Base-by-base conservation (phyloP, 2,329 filamentous ascomycete genomes). In the Fusarium sp. region DNA sequence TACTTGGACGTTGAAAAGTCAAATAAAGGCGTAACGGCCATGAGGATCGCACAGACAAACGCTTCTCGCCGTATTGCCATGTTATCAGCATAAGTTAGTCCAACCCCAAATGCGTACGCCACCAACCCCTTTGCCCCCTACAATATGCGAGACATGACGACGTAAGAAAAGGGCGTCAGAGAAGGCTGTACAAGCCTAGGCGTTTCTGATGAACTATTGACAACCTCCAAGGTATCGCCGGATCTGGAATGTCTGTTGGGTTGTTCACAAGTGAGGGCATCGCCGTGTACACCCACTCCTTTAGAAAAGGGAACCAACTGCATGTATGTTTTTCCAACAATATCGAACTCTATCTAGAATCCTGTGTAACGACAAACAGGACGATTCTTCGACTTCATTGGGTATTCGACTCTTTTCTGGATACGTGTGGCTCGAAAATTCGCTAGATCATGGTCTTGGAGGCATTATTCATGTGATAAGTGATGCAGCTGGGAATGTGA, bases 201-300 rank as follows among this genome's bases (percentile, higher is more conserved):
- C 20, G 11, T 28, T 15, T 1, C 17, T 31, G 3, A n/a, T 28
- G 11, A n/a, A 10, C 8, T 15, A 22, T 35, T 42, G 52, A 5
- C 11, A 20, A 5, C 22, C 15, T 28, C 24, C 52, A 51, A 41
- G 41, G 14, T 24, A 31, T 54, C 11, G 17, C 44, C 24, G 45
- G 42, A 36, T 57, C 58, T 65, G 45, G 58, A 54, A 35, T 44
- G 26, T 33, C 24, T 14, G 28, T 38, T 26, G 20, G 47, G 35
- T 20, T 35, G 38, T 24, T 56, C 39, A 62, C 31, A 28, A 49
- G 41, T 66, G 41, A 70, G 35, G 47, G 22, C 39, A 59, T 60
- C 59, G 26, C 33, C 36, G 33, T 26, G 18, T 55, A 70, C 67
- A 66, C 66, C 66, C 41, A 22, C 26, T 33, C n/a, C 7, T 36